A percentile compares a stretch with the other conserved stretches of the same genome.
Conservation (phyloP, 306 rosid species). For the Quercus berberidifolia region DNA sequence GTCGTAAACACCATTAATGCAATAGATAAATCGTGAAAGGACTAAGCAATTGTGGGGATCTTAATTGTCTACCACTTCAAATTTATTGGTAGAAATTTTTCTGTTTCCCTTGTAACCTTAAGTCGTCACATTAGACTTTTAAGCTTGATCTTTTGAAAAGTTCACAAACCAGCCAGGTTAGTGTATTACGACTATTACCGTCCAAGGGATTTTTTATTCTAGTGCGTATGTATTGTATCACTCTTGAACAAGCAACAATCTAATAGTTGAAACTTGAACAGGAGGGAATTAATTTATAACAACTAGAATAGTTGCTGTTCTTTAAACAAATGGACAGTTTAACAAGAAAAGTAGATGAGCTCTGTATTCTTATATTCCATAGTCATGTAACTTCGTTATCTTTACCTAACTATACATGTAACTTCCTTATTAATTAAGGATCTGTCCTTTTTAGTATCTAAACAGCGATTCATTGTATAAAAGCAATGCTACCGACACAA, state of each 20-base stretch:
- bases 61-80: too few species aligned
- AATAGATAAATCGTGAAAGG: too few species aligned
- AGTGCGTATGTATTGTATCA: background rate
- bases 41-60: too few species aligned
- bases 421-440: too few species aligned
- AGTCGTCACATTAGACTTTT: background rate
- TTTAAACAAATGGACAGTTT: background rate
- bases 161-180: too few species aligned
- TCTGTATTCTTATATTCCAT: background rate
- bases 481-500: too few species aligned
- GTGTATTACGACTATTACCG: background rate
- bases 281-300: background rate
- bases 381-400: background rate
- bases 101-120: background rate
- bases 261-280: background rate
- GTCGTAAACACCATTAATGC: too few species aligned
- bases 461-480: background rate
- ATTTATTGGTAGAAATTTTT: background rate
- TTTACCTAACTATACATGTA: conserved; percentile 5
- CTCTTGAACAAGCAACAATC: too few species aligned
- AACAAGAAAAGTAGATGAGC: background rate
- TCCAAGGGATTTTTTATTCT: background rate
- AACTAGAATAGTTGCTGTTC: background rate
- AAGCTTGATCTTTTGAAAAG: background rate
- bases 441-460: background rate